These are phyloP conservation scores for Parathielavia hyrcaniae DNA, from an alignment of 495 filamentous ascomycete species.

Conservation along the genomic window DNA sequence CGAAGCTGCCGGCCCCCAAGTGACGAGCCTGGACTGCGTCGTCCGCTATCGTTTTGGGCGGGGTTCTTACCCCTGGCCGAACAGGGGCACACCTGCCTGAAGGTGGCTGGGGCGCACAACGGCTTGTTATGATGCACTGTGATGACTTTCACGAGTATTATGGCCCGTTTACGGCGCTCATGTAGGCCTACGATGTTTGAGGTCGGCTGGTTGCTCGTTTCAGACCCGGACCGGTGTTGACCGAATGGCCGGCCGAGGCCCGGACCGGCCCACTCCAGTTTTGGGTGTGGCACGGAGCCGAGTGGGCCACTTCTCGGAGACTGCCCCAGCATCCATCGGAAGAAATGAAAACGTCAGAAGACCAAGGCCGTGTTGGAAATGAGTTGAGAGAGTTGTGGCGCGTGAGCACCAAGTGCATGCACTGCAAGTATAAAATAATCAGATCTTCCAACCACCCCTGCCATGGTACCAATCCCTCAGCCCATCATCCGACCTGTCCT, in stretches of 20 bases:
- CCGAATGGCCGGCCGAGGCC: conserved; percentile 7
- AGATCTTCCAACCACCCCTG: background rate
- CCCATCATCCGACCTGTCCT: too few relatives aligned
- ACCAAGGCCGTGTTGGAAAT: too few relatives aligned
- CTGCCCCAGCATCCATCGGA: background rate
- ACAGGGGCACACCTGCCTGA: background rate
- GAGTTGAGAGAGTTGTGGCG: background rate
- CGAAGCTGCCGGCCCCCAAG: background rate
- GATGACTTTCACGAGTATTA: background rate
- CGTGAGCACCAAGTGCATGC: background rate
- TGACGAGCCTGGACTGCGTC: background rate
- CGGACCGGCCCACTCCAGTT: conserved; percentile 10
- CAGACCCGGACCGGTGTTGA: conserved; percentile 3
- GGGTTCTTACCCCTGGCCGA: background rate
- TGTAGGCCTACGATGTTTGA: conserved; percentile 3
- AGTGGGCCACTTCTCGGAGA: background rate
- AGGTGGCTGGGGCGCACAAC: background rate
- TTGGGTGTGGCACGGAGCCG: conserved; percentile 11
- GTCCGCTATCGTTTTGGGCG: conserved; percentile 6
- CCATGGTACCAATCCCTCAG: too few relatives aligned
- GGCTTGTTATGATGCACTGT: background rate
- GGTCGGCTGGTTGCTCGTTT: conserved; percentile 14
- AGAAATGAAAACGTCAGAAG: too few relatives aligned
- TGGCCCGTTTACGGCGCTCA: background rate
- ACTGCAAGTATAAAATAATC: background rate